phyloP scores from a whole-genome alignment of 768 basidiomycete genomes.

The Ramaria rubella region DNA sequence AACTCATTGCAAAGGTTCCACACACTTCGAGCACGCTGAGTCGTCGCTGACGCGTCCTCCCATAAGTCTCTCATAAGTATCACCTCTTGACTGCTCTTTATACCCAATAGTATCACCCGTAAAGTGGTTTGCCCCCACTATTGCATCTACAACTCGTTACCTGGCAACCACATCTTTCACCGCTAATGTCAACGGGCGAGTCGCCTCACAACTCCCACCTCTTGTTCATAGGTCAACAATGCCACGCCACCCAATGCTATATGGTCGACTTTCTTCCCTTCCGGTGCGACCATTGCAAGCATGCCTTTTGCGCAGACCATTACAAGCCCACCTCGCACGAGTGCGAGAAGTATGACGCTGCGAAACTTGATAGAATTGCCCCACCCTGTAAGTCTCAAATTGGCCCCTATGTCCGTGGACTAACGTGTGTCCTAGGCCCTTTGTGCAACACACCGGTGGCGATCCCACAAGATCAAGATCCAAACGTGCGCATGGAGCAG shows the following conservation, averaged over 20 bases:
- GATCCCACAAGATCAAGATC: constrained; percentile 70
- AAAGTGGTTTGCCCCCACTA: no score
- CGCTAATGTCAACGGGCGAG: no score
- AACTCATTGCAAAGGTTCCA: no score
- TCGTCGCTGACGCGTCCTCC: no score
- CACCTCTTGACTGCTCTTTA: no score
- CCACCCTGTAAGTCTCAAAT: constrained; percentile 53
- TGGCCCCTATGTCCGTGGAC: no score
- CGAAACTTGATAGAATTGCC: constrained; percentile 65
- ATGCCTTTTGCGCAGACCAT: constrained; percentile 72
- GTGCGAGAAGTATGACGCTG: constrained; percentile 66
- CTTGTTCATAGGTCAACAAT: constrained; percentile 64
- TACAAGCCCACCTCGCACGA: constrained; percentile 62
- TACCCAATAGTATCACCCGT: no score
- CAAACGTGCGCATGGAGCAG: constrained; percentile 73
- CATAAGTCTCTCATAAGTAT: no score
- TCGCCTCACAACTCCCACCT: constrained; percentile 32
- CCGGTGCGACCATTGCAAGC: constrained; percentile 74
- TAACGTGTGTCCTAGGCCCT: constrained; percentile 50
- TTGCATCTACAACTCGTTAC: no score
- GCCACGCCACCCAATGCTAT: constrained; percentile 56
- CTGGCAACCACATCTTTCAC: no score
- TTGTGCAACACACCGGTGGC: constrained; percentile 72
- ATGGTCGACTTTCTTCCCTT: constrained; percentile 82
- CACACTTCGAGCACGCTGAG: no score